Evolutionary conservation across 768 basidiomycete genomes (phyloP).

Genomic region (Suillus subluteus): DNA sequence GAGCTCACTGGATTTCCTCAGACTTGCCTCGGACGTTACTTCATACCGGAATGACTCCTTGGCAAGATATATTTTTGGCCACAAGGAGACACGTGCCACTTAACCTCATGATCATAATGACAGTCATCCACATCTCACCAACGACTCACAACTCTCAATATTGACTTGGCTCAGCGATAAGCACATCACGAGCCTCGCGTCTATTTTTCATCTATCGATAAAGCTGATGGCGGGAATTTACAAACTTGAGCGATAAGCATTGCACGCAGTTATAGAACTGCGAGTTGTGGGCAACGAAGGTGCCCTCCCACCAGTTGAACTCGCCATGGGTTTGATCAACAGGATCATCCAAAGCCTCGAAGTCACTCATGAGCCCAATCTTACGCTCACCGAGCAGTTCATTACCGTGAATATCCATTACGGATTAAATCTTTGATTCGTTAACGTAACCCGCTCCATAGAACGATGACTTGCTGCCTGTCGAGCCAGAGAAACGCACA

Average conservation of each 20-base stretch:
- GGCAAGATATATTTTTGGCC: background rate
- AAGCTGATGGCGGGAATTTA: background rate
- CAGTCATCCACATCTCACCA: background rate
- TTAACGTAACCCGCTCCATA: conserved; percentile 28
- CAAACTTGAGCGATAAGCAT: conserved; percentile 3
- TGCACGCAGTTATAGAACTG: background rate
- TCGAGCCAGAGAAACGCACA: conserved; percentile 60
- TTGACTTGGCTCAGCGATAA: background rate
- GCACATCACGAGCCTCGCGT: background rate
- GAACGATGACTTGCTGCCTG: conserved; percentile 78
- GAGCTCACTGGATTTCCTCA: background rate
- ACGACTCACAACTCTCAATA: background rate
- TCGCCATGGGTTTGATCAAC: conserved; percentile 28
- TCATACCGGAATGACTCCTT: background rate
- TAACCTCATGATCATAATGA: background rate
- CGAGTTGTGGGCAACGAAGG: background rate
- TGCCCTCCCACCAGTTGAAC: background rate
- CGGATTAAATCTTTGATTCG: background rate
- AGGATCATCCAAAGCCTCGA: conserved; percentile 43
- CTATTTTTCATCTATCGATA: background rate
- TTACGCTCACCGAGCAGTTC: conserved; percentile 60
- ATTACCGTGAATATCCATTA: conserved; percentile 48
- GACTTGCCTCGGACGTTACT: background rate
- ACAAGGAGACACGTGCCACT: background rate
- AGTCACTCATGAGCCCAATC: conserved; percentile 54